Evolutionary conservation across 2,329 filamentous ascomycete species (phyloP).

Genomic region (Exophiala dermatitidis): DNA sequence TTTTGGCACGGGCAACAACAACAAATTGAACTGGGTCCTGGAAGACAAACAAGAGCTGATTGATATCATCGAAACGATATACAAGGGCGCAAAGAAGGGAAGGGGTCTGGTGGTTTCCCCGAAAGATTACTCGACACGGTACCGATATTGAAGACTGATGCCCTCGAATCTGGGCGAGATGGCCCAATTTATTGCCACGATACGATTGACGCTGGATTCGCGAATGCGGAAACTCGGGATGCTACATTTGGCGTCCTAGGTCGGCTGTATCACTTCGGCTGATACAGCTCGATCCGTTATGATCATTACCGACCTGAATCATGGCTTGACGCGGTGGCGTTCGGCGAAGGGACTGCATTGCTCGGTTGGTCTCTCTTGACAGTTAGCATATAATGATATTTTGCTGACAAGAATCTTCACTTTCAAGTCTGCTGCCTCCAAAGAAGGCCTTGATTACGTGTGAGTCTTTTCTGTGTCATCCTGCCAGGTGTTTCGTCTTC

Average conservation of each 20-base stretch:
- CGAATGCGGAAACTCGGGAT: background rate
- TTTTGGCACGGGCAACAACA: constrained; percentile 97
- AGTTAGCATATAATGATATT: constrained; percentile 15
- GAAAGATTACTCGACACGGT: constrained; percentile 71
- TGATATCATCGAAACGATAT: constrained; percentile 97
- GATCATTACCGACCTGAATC: background rate
- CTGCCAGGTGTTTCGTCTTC: background rate
- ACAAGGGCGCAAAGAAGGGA: constrained; percentile 96
- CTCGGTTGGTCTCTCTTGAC: constrained; percentile 23
- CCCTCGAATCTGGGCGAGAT: background rate
- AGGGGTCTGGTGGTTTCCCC: constrained; percentile 92
- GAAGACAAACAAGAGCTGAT: constrained; percentile 98
- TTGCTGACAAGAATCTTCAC: constrained; percentile 17
- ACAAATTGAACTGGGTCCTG: constrained; percentile 92
- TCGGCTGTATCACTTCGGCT: background rate
- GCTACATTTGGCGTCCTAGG: background rate
- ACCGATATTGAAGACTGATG: constrained; percentile 50
- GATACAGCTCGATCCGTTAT: background rate
- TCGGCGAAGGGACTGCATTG: background rate
- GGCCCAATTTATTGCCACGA: no score
- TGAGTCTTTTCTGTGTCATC: background rate
- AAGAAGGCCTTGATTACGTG: constrained; percentile 1
- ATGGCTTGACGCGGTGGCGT: background rate
- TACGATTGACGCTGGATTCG: background rate
- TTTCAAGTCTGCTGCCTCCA: background rate